A percentile compares a stretch with the other conserved stretches of the same genome.
These are phyloP conservation scores for Codiaeum variegatum DNA, from an alignment of 441 rosid genomes.

Conservation along the genomic window DNA sequence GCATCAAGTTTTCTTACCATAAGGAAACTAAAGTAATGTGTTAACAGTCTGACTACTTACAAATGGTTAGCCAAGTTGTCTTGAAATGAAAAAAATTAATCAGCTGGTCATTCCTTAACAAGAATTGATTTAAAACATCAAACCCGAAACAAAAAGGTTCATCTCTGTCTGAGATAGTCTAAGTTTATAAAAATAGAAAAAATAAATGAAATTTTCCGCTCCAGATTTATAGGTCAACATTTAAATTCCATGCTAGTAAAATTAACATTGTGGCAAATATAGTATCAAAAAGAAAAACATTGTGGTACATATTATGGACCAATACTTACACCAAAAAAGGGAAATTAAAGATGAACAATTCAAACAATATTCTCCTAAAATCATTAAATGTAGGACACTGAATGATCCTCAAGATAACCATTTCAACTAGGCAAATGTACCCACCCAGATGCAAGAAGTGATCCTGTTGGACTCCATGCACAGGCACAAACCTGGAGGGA, in stretches of 20 bases:
- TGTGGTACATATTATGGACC: background rate
- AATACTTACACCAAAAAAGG: background rate
- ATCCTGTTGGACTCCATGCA: conserved; percentile 98
- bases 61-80: background rate
- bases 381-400: background rate
- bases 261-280: background rate
- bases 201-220: background rate
- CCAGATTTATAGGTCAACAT: background rate
- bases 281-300: too few relatives aligned
- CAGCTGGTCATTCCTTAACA: background rate
- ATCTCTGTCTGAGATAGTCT: background rate
- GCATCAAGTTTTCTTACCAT: background rate
- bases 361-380: background rate
- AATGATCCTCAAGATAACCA: conserved; percentile 4
- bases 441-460: conserved; percentile 98
- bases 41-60: background rate
- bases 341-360: conserved; percentile 1
- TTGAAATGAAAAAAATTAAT: conserved; percentile 4
- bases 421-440: conserved; percentile 30
- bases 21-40: conserved; percentile 3
- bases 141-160: background rate
- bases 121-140: background rate
- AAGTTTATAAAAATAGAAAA: background rate
- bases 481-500: conserved; percentile 86
- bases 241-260: background rate